phyloP scores from a whole-genome alignment of 139 green algal species.

The Chlamydomonas incerta region DNA sequence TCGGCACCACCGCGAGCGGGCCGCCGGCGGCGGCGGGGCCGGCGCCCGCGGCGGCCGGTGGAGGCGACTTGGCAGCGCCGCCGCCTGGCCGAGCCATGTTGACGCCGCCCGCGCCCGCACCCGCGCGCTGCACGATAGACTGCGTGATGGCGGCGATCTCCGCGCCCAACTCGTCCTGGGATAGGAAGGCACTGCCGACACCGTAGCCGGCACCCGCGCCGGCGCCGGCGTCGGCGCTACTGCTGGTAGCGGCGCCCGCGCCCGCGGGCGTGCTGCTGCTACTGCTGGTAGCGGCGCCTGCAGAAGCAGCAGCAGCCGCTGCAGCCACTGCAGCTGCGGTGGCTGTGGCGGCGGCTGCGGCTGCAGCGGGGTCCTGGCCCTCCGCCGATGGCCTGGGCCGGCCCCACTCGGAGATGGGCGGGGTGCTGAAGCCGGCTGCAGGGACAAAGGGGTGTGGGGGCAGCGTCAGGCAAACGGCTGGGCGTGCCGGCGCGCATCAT shows the following conservation, averaged over 20 bases:
- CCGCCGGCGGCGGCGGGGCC: no score
- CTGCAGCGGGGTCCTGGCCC: neutral
- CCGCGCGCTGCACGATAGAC: conserved; percentile 30
- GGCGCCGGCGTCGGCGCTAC: no score
- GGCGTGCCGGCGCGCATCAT: no score
- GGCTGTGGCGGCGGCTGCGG: neutral
- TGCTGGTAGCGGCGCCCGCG: no score
- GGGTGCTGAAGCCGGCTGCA: neutral
- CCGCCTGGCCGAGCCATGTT: no score
- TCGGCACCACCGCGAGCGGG: no score
- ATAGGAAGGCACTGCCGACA: neutral
- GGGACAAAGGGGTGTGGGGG: no score
- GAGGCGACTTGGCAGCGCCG: no score
- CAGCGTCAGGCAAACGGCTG: no score
- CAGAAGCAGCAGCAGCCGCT: neutral
- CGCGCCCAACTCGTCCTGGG: conserved; percentile 20
- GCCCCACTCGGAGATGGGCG: conserved; percentile 39
- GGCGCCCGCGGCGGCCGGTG: no score
- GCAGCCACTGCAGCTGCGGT: neutral
- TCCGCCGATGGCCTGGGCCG: neutral
- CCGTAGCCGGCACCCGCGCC: no score
- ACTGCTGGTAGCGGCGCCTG: neutral
- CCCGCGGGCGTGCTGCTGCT: neutral
- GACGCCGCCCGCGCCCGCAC: no score
- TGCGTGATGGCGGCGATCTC: conserved; percentile 51